Base-by-base conservation (phyloP, 164 flowering plant species). In the Pachysandra terminalis region DNA sequence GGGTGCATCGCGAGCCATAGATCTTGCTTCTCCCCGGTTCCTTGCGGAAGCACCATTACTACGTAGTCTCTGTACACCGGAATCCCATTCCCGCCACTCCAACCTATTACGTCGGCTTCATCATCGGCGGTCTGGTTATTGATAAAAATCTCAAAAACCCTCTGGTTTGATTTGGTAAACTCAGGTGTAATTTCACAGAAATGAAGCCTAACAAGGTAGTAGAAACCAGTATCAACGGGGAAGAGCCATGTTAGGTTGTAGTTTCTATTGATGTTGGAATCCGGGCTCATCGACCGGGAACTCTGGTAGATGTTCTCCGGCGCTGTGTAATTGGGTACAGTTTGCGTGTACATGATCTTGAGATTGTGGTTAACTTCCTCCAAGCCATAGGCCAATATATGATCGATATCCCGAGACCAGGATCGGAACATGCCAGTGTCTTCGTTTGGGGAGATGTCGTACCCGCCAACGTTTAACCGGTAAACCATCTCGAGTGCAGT, bases 381-480 rank as follows among this genome's bases (percentile, higher is more conserved):
- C n/a, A 1, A 2, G 24, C 40, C 56, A 0, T 0, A 21, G 14
- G 56, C 59, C 19, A 32, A 0, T 6, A 65, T 5, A 37, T 32
- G 65, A 14, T 2, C 19, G 16, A 40, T 57, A 59, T 74, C 77
- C 15, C 0, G 17, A 23, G 9, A 32, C 77, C 77, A 74, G 48
- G 41, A 9, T 24, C 77, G 61, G 37, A n/a, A 68, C 73, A 69
- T 64, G 28, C 73, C 69, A n/a, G 70, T 64, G 35, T 74, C 77
- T 3, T 69, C 61, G 14, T 19, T 9, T 0, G 35, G 27, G 0
- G 45, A 7, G 23, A 74, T 51, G 1, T 19, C 13, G 0, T 19
- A 9, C 16, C 77, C 73, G 0, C 77, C 77, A 14, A 69, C 73
- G 54, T 74, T 74, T 56, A 74, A 71, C 65, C 73, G 53, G 66